Conservation (phyloP, 345 rosid genomes). For the Eucalyptus cladocalyx region DNA sequence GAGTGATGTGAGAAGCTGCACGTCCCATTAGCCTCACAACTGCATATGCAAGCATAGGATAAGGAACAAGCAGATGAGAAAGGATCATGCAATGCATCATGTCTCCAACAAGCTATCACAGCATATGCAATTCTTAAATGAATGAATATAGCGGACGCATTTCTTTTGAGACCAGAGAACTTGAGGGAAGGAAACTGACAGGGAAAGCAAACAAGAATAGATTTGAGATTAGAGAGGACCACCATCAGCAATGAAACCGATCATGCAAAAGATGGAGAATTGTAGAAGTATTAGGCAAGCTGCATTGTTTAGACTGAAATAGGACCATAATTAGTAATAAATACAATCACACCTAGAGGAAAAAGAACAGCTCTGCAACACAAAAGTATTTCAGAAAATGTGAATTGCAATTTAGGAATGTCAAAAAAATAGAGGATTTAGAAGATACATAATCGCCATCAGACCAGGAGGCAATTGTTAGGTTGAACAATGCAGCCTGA, state of each 20-base stretch:
- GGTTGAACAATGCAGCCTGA: not conserved
- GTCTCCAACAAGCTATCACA: not conserved
- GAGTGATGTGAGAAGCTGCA: conserved; percentile 95
- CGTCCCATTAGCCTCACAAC: conserved; percentile 99
- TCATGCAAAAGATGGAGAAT: not conserved
- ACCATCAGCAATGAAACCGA: not conserved
- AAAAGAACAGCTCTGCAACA: not conserved
- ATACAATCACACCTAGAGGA: not conserved
- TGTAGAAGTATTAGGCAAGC: not conserved
- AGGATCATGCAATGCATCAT: not conserved
- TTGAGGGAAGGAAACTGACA: not conserved
- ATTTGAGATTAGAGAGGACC: not conserved
- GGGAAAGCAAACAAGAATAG: not conserved
- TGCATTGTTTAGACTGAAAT: not conserved
- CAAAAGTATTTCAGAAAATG: not conserved
- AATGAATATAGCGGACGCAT: not conserved
- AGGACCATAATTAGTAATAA: not conserved
- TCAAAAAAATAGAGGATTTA: not conserved
- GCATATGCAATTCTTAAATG: not conserved
- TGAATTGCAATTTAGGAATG: not conserved
- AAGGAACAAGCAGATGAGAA: not conserved
- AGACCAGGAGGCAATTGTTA: not conserved
- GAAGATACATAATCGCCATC: not conserved
- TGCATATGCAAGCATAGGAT: not conserved
- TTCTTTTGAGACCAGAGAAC: not conserved